Base-by-base conservation (phyloP, 2,329 filamentous ascomycete genomes). In the Fusarium cyanostomum region DNA sequence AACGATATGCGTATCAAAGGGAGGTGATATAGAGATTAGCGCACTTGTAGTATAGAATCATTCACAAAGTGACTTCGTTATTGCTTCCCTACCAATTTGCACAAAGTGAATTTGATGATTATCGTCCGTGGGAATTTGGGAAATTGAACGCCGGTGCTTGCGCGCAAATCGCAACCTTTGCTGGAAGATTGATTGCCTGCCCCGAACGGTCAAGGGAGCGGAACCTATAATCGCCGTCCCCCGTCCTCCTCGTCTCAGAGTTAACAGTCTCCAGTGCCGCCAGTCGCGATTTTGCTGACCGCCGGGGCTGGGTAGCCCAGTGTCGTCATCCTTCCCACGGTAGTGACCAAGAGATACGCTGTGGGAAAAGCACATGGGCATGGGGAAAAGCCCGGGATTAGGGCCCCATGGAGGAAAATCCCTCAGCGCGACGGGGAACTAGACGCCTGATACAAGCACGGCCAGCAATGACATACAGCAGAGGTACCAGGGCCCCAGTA, bases 201-300 rank as follows among this genome's bases (percentile, higher is more conserved):
- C n/a, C n/a, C n/a, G n/a, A n/a, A n/a, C n/a, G n/a, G n/a, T n/a
- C n/a, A n/a, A n/a, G n/a, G n/a, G n/a, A 49, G 56, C 61, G 61
- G 61, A 52, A 37, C 56, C 39, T 16, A 45, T 53, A 44, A 50
- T 35, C 38, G 33, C 55, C 42, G 43, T 59, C 24, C 42, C 44
- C 38, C 30, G 15, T 45, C 18, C 35, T 35, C 38, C 33, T 39
- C 53, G 38, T 51, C 51, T 48, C 35, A 48, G 18, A 15, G 18
- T 26, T 37, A 24, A 15, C 18, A 13, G 35, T 64, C 58, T 66
- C 63, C 62, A 64, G 63, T 61, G 45, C 61, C 61, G 65, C 61
- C 62, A 69, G 67, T 69, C 63, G 63, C 41, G 62, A 59, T 70
- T 69, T 65, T 52, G 67, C 69, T 71, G 69, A 71, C 69, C 69